phyloP scores from a whole-genome alignment of 331 rosid genomes.

The Erythrophleum ivorense region DNA sequence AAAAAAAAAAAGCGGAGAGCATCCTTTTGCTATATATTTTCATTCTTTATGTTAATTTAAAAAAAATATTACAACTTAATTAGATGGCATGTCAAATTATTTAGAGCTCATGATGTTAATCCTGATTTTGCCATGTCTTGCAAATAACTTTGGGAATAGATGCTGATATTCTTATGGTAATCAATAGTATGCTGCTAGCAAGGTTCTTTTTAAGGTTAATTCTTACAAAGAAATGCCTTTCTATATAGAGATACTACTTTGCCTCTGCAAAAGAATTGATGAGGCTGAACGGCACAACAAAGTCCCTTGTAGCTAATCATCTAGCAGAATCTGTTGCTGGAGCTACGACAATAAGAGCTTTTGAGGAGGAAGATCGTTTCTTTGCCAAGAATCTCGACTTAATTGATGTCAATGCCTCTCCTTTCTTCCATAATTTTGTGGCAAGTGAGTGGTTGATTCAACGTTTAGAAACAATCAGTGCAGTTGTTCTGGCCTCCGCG shows the following conservation, averaged over 20 bases:
- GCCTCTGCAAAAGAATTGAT: conserved; percentile 65
- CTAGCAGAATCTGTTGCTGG: conserved; percentile 68
- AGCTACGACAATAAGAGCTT: conserved; percentile 67
- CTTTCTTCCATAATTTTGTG: conserved; percentile 58
- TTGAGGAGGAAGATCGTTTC: conserved; percentile 53
- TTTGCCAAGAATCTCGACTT: conserved; percentile 53
- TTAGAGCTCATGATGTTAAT: not conserved
- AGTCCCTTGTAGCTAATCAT: conserved; percentile 64
- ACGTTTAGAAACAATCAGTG: conserved; percentile 57
- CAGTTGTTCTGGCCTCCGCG: conserved; percentile 51
- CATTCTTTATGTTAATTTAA: not conserved
- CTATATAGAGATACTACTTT: conserved; percentile 56
- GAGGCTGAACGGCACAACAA: conserved; percentile 71
- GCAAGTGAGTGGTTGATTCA: conserved; percentile 68
- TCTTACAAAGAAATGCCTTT: not conserved
- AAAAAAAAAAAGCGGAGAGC: not conserved
- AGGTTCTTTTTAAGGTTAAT: not conserved
- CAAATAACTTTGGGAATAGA: not conserved
- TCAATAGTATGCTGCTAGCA: not conserved
- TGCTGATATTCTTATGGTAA: not conserved
- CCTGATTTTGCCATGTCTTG: not conserved
- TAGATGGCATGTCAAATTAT: not conserved
- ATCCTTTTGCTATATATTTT: not conserved
- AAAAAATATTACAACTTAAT: not conserved
- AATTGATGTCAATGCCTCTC: conserved; percentile 62